Base-by-base conservation (phyloP, 2,329 filamentous ascomycete genomes). In the Colletotrichum lindemuthianum region DNA sequence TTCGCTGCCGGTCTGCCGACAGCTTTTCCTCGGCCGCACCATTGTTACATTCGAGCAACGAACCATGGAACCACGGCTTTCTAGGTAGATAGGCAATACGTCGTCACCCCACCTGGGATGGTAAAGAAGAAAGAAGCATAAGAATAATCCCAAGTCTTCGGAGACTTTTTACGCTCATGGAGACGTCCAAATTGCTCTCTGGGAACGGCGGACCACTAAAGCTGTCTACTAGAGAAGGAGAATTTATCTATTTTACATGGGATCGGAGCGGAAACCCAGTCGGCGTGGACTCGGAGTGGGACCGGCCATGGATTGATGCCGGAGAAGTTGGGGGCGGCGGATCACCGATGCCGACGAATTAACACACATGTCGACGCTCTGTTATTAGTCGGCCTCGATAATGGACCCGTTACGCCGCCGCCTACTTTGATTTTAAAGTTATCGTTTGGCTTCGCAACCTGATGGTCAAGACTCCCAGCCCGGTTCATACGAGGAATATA, bases 251-350 rank as follows among this genome's bases (percentile, higher is more conserved):
- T 24, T 24, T 24, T 3, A 24, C 24, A 24, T 24, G 5, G 24
- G 24, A 24, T 24, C 24, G 24, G 24, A 24, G 24, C 24, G 4
- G 24, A 24, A 24, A 24, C 24, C 24, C 61, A 45, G 61, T 61
- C 47, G 58, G 58, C n/a, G 51, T 13, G 15, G 58, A 47, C 47
- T 24, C 41, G 49, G 45, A 33, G 36, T 49, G 48, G 54, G 37
- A 36, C 48, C 32, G 55, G 12, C 24, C 24, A 24, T 24, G 24
- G 24, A 24, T 24, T 24, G 24, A 24, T 24, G 24, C 24, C 24
- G 24, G 4, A 24, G 24, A 24, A 33, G 49, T 44, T 58, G 47
- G 59, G 45, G 53, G 59, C 59, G 47, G 47, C 24, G 24, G 24
- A 24, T 24, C 24, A 24, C 24, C 24, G 24, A 24, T 4, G 4